A percentile compares a stretch with the other conserved stretches of the same genome.
These are phyloP conservation scores for Kwoniella dejecticola DNA, from an alignment of 768 basidiomycete species.

Conservation along the genomic window DNA sequence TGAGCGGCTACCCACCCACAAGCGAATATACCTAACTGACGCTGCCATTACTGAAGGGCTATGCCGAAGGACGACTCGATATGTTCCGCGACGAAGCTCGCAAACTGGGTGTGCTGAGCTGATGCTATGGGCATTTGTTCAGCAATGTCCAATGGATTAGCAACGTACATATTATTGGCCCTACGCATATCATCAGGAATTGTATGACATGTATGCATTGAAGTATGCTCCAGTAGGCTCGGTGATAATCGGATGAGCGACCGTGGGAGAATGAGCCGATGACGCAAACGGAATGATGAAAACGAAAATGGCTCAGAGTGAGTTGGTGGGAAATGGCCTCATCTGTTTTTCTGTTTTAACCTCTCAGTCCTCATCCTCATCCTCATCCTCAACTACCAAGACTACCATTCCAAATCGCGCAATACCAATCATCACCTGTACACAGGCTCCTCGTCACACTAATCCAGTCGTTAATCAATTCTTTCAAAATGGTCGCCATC, in stretches of 20 bases:
- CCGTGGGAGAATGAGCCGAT: constrained; percentile 3
- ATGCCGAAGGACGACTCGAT: constrained; percentile 61
- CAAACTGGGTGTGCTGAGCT: constrained; percentile 45
- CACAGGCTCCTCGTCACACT: background rate
- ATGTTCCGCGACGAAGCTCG: constrained; percentile 58
- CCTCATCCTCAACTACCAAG: background rate
- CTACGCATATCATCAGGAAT: background rate
- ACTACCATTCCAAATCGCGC: background rate
- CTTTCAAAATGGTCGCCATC: constrained; percentile 23
- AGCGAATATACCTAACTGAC: background rate
- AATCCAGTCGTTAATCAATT: background rate
- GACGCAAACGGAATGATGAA: background rate
- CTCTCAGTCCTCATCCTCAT: constrained; percentile 13
- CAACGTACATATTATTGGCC: too few species aligned
- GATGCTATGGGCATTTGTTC: background rate
- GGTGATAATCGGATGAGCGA: constrained; percentile 3
- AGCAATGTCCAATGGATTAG: too few species aligned
- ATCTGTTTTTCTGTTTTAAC: background rate
- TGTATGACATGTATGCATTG: background rate
- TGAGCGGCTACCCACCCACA: constrained; percentile 22
- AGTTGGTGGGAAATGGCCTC: background rate
- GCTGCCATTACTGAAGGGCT: constrained; percentile 58
- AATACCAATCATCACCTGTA: background rate
- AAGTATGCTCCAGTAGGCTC: background rate
- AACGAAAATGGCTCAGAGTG: background rate